Conservation (phyloP, 306 rosid genomes). For the Nissolia schottii region DNA sequence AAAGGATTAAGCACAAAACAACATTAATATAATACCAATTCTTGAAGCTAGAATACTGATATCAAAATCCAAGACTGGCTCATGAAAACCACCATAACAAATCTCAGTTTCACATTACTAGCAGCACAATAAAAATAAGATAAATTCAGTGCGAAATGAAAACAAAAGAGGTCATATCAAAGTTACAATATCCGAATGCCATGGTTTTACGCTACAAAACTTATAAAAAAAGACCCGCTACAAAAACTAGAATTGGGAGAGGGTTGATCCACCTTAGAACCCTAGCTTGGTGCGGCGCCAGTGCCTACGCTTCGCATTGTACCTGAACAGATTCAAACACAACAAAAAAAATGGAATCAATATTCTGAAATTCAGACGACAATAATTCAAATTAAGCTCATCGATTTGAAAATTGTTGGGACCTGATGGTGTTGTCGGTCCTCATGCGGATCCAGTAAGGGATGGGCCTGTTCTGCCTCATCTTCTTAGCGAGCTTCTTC, state of each 20-base stretch:
- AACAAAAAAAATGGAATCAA: neutral
- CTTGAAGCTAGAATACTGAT: neutral
- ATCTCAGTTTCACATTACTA: neutral
- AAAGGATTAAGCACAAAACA: neutral
- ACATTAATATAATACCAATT: neutral
- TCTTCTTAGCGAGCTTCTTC: conserved; percentile 94
- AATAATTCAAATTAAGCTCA: neutral
- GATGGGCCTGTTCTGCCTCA: conserved; percentile 90
- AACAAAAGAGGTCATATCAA: too few relatives aligned
- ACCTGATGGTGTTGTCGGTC: conserved; percentile 82
- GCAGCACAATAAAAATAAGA: neutral
- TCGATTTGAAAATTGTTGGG: neutral
- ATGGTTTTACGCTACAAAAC: neutral
- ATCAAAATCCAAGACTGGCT: neutral
- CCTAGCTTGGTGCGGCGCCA: conserved; percentile 96
- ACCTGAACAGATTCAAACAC: conserved; percentile 36
- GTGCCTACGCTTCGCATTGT: conserved; percentile 88
- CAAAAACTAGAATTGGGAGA: neutral
- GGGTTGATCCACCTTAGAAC: conserved; percentile 36
- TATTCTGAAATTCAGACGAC: neutral
- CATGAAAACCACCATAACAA: neutral
- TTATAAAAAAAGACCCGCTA: neutral
- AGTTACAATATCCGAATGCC: neutral
- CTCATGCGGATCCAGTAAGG: conserved; percentile 86
- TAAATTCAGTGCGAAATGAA: neutral